Evolutionary conservation across 2,329 filamentous ascomycete genomes (phyloP), one percentile per base, ranked within the genome.

Genomic region (Lasiodiplodia sp.): DNA sequence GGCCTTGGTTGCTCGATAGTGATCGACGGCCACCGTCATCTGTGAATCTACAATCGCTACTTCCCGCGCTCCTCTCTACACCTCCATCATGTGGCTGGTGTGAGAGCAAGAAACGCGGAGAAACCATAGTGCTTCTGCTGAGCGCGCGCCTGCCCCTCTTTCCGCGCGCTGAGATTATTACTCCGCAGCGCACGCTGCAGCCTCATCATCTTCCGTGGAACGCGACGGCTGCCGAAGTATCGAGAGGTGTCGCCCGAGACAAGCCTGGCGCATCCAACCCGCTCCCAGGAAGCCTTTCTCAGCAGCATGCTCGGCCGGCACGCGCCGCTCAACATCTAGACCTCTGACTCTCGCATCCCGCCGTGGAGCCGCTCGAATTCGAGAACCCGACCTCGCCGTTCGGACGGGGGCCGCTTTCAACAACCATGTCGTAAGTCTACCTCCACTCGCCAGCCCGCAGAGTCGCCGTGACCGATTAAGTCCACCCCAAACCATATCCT

Each of bases 371-470:
- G 47, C 60, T 38, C 60, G 18, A n/a, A 16, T 34, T 21, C 60
- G 11, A 52, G n/a, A 14, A 21, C 47, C 31, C 38, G 28, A 52
- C 44, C 60, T 64, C 60, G 28, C 60, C 44, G 23, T 64, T 51
- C 44, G 60, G 60, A 64, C 60, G 60, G 60, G 60, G 60, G 44
- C 60, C 14, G 44, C 47, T 12, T 23, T 47, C 52, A 66, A 40
- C 53, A 49, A 67, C 53, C 65, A 67, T 67, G 65, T 67, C 65
- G 65, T 67, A 55, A 67, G 65, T 67, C 60, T 49, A 21, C 44
- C 60, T 64, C 60, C 47, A 52, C 60, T 52, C 37, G 38, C 31
- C 31, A 34, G n/a, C 18, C n/a, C 23, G 58, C 58, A 31, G 58
- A 37, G 58, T 51, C 58, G 58, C 58, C 58, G 58, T 63, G 58